Evolutionary conservation across 805 yeast species (phyloP).

Genomic region (Zygotorulaspora sp.): DNA sequence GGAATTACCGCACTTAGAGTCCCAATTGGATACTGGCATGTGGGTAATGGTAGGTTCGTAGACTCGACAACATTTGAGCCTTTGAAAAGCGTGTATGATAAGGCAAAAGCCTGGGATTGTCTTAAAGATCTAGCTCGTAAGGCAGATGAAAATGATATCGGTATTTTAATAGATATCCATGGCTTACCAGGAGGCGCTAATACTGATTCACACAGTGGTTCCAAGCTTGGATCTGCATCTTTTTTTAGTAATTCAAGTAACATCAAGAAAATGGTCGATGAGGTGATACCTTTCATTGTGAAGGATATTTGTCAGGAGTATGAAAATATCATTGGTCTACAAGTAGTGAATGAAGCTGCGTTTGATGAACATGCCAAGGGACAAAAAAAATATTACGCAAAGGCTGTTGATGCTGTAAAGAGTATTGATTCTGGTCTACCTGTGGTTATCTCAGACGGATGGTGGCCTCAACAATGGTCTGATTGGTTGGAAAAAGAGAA

Average conservation of each 20-base stretch:
- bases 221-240: conserved; percentile 25
- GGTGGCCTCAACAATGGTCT: conserved; percentile 83
- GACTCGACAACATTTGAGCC: conserved; percentile 59
- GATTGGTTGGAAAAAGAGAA: conserved; percentile 48
- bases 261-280: conserved; percentile 43
- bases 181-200: conserved; percentile 94
- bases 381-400: conserved; percentile 58
- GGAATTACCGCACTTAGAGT: conserved; percentile 80
- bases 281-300: conserved; percentile 57
- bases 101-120: conserved; percentile 59
- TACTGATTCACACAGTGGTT: conserved; percentile 79
- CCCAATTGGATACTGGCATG: conserved; percentile 90
- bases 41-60: conserved; percentile 54
- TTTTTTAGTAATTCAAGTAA: conserved; percentile 41
- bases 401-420: conserved; percentile 60
- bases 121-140: conserved; percentile 51
- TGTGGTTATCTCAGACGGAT: conserved; percentile 82
- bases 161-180: conserved; percentile 79
- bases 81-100: conserved; percentile 52
- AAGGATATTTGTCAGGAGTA: conserved; percentile 44
- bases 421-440: conserved; percentile 55
- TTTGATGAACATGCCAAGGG: conserved; percentile 50
- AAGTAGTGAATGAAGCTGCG: conserved; percentile 80
- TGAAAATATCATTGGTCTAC: conserved; percentile 77
- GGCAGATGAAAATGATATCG: conserved; percentile 61